phyloP scores from a whole-genome alignment of 2,329 filamentous ascomycete species.

The Penicillium sp. region DNA sequence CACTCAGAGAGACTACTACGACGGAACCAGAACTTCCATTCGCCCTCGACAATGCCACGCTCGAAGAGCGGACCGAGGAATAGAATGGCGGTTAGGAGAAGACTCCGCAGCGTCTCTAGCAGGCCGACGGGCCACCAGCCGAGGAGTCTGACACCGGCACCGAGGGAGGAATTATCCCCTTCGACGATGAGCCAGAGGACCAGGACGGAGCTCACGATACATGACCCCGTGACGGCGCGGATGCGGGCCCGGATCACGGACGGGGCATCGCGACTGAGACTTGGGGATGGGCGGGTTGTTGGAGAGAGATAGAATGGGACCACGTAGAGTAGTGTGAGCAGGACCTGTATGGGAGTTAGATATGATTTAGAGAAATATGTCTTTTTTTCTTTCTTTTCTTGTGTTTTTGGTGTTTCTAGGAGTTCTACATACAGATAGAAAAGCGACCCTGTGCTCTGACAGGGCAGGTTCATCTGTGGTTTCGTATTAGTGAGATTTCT shows the following conservation, averaged over 20 bases:
- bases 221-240: constrained; percentile 74
- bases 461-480: constrained; percentile 41
- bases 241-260: constrained; percentile 86
- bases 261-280: constrained; percentile 80
- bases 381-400: not conserved
- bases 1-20: constrained; percentile 58
- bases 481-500: constrained; percentile 11
- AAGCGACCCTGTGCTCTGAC: constrained; percentile 36
- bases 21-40: constrained; percentile 65
- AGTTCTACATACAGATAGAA: constrained; percentile 40
- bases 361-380: not conserved
- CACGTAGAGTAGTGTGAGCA: constrained; percentile 88
- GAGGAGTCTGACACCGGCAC: constrained; percentile 66
- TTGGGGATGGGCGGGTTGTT: constrained; percentile 74
- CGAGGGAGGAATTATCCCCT: constrained; percentile 50
- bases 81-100: constrained; percentile 73
- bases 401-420: constrained; percentile 7
- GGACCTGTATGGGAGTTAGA: constrained; percentile 51
- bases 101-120: constrained; percentile 60
- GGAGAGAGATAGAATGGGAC: constrained; percentile 83
- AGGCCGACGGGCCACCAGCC: constrained; percentile 78
- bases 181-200: constrained; percentile 67
- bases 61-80: constrained; percentile 87
- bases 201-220: constrained; percentile 63
- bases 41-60: constrained; percentile 68